Conservation (phyloP, 192 early-diverging fungal species). For the Coemansia sp. region DNA sequence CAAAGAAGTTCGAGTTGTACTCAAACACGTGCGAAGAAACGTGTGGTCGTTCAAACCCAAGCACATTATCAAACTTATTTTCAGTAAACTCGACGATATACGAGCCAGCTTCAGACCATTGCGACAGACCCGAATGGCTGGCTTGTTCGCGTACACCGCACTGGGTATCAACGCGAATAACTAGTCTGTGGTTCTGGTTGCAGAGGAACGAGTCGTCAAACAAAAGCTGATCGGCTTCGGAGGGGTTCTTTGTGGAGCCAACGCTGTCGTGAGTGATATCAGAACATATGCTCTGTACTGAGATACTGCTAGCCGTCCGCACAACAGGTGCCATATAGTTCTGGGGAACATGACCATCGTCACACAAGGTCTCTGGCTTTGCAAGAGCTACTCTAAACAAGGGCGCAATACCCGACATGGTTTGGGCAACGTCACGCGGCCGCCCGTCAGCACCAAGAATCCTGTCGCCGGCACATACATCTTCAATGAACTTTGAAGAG, state of each 20-base stretch:
- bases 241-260: neutral
- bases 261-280: constrained; percentile 7
- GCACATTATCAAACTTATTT: constrained; percentile 21
- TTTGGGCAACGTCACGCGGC: constrained; percentile 37
- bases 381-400: constrained; percentile 39
- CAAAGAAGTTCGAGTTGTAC: constrained; percentile 49
- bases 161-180: constrained; percentile 19
- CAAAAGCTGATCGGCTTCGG: constrained; percentile 32
- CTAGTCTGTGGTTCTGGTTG: constrained; percentile 47
- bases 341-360: constrained; percentile 20
- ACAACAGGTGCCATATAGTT: constrained; percentile 29
- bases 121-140: constrained; percentile 27
- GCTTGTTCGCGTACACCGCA: constrained; percentile 17
- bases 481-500: constrained; percentile 32
- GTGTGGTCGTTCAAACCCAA: constrained; percentile 39
- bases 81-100: constrained; percentile 25
- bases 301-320: constrained; percentile 50
- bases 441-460: constrained; percentile 43
- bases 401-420: constrained; percentile 36
- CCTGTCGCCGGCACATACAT: constrained; percentile 32
- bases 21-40: constrained; percentile 23
- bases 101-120: constrained; percentile 35
- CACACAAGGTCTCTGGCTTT: constrained; percentile 2
- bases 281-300: constrained; percentile 51
- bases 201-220: constrained; percentile 45